phyloP scores from a whole-genome alignment of 75 land plant genomes.

The Picea sitchensis region DNA sequence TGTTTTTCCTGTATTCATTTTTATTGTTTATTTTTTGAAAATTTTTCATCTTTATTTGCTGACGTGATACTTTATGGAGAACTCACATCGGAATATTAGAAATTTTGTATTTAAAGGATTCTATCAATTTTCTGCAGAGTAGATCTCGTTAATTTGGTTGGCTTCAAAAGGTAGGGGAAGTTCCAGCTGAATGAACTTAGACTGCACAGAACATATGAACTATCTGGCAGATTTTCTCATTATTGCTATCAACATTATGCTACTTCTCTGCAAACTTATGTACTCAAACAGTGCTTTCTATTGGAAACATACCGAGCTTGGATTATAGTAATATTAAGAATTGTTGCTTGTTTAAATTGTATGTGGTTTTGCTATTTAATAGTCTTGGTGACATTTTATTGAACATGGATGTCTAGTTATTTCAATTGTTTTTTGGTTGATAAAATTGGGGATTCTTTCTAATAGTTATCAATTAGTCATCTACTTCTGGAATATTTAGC shows the following conservation, averaged over 20 bases:
- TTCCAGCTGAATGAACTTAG: conserved; percentile 8
- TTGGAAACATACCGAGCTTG: background rate
- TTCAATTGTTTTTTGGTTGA: background rate
- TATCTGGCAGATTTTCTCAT: background rate
- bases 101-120: conserved; percentile 7
- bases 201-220: conserved; percentile 4
- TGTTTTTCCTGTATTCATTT: too few relatives aligned
- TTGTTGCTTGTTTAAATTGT: conserved; percentile 3
- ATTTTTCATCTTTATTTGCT: too few relatives aligned
- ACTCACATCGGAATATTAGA: background rate
- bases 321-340: background rate
- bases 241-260: background rate
- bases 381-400: background rate
- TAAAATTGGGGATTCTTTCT: background rate
- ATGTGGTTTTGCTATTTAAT: background rate
- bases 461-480: background rate
- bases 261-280: background rate
- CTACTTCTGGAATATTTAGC: too few relatives aligned
- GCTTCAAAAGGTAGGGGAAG: background rate
- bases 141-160: background rate
- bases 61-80: too few relatives aligned
- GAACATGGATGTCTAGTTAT: background rate
- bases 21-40: too few relatives aligned
- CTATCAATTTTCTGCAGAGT: conserved; percentile 6
- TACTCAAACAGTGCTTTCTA: background rate